phyloP scores from a whole-genome alignment of 2,329 filamentous ascomycete species.

The Peltaster fructicola region DNA sequence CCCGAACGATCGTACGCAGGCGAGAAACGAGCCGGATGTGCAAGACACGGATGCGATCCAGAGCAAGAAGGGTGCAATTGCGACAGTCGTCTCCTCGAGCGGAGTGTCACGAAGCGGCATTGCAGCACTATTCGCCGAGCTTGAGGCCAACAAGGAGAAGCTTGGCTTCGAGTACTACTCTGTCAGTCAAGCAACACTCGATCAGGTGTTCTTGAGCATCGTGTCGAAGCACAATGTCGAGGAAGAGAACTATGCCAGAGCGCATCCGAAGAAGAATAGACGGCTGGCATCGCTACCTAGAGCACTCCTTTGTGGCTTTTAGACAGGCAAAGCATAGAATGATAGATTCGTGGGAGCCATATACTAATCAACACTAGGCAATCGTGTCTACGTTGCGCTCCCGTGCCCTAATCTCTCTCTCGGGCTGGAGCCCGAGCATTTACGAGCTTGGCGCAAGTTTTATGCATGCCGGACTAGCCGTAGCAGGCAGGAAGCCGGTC shows the following conservation, averaged over 20 bases:
- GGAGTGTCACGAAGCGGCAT: slow-evolving; percentile 29
- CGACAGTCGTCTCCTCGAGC: slow-evolving; percentile 3
- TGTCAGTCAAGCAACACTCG: slow-evolving; percentile 69
- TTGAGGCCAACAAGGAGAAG: slow-evolving; percentile 52
- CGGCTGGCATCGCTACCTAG: background rate
- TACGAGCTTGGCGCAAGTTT: no score
- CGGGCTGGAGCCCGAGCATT: no score
- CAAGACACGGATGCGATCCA: slow-evolving; percentile 3
- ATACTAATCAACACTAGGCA: no score
- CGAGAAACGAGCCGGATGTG: slow-evolving; percentile 6
- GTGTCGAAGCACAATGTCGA: slow-evolving; percentile 62
- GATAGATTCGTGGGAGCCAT: no score
- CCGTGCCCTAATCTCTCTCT: no score
- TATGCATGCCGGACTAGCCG: no score
- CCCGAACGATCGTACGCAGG: slow-evolving; percentile 25
- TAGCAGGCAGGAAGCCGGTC: no score
- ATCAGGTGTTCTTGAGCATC: slow-evolving; percentile 79
- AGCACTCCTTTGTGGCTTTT: slow-evolving; percentile 1
- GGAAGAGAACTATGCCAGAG: slow-evolving; percentile 39
- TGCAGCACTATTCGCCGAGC: slow-evolving; percentile 48
- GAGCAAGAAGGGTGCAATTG: slow-evolving; percentile 5
- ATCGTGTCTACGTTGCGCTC: no score
- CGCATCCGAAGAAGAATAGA: slow-evolving; percentile 3
- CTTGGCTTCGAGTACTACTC: slow-evolving; percentile 73
- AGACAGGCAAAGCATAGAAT: slow-evolving; percentile 1